Evolutionary conservation across 306 rosid genomes (phyloP).

Genomic region (Prunus mira): DNA sequence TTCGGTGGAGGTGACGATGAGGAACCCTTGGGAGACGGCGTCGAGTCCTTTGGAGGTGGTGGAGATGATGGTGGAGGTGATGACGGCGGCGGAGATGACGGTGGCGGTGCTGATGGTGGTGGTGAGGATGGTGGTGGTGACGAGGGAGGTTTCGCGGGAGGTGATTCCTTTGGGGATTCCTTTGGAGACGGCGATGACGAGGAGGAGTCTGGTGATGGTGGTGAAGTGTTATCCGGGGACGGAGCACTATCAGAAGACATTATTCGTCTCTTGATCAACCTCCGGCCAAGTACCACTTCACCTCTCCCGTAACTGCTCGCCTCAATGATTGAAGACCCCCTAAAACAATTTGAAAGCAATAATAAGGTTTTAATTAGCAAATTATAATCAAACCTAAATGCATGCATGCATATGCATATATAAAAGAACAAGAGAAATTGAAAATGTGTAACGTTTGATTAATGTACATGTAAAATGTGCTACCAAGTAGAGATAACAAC

Average conservation of each 20-base stretch:
- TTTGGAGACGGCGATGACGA: constrained; percentile 2
- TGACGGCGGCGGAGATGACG: not conserved
- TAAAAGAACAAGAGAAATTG: not conserved
- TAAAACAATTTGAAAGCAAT: not conserved
- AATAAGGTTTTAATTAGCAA: no score
- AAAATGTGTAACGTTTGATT: not conserved
- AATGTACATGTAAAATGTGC: not conserved
- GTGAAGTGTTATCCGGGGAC: constrained; percentile 17
- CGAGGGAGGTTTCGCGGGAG: not conserved
- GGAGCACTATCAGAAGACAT: constrained; percentile 44
- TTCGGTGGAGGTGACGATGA: constrained; percentile 4
- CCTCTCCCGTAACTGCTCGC: constrained; percentile 29
- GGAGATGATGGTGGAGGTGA: constrained; percentile 12
- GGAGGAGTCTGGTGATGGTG: constrained; percentile 16
- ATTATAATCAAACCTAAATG: not conserved
- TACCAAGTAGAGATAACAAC: not conserved
- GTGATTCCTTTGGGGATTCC: not conserved
- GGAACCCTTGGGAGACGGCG: not conserved
- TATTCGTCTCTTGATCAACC: constrained; percentile 33
- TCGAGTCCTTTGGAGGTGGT: not conserved
- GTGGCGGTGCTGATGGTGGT: constrained; percentile 15
- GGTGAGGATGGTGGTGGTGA: constrained; percentile 21
- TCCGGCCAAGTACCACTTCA: constrained; percentile 38
- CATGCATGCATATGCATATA: not conserved
- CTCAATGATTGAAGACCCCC: constrained; percentile 39